These are phyloP conservation scores for Dactylella cylindrospora DNA, from an alignment of 2,329 filamentous ascomycete species.

Conservation along the genomic window DNA sequence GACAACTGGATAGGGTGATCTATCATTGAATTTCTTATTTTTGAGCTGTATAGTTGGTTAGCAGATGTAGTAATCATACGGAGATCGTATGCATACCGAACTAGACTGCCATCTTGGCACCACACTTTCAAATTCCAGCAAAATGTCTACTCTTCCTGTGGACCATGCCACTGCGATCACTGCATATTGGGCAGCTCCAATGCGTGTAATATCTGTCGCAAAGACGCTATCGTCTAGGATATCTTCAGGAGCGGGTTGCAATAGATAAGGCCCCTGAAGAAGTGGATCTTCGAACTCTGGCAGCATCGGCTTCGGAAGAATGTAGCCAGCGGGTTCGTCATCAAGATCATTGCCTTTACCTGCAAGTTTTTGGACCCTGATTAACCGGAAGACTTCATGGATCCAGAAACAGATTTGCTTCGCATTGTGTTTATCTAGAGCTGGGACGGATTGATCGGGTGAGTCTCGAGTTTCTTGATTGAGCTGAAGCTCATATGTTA, in stretches of 20 bases:
- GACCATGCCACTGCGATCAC: slow-evolving; percentile 32
- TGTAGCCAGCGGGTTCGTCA: slow-evolving; percentile 26
- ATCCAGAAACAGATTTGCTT: slow-evolving; percentile 42
- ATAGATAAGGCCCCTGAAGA: slow-evolving; percentile 48
- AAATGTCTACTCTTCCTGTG: slow-evolving; percentile 42
- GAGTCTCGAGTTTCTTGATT: slow-evolving; percentile 36
- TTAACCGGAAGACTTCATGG: slow-evolving; percentile 33
- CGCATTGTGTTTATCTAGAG: slow-evolving; percentile 22
- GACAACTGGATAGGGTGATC: slow-evolving; percentile 46
- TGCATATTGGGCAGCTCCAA: slow-evolving; percentile 26
- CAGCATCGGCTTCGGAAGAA: slow-evolving; percentile 20
- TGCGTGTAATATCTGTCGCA: slow-evolving; percentile 48
- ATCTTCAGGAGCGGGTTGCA: slow-evolving; percentile 48
- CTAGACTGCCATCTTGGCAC: slow-evolving; percentile 48
- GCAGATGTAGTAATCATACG: not conserved
- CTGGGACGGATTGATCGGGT: slow-evolving; percentile 5
- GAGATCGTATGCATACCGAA: slow-evolving; percentile 4
- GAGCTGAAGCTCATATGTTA: slow-evolving; percentile 34
- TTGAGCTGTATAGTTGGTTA: slow-evolving; percentile 20
- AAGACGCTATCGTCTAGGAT: slow-evolving; percentile 44
- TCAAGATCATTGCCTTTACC: slow-evolving; percentile 24
- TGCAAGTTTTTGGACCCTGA: slow-evolving; percentile 27
- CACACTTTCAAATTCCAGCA: slow-evolving; percentile 47
- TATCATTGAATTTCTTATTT: slow-evolving; percentile 37
- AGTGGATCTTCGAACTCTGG: slow-evolving; percentile 40